These are phyloP conservation scores for Podila horticola DNA, from an alignment of 192 early-diverging fungal genomes.

Conservation along the genomic window DNA sequence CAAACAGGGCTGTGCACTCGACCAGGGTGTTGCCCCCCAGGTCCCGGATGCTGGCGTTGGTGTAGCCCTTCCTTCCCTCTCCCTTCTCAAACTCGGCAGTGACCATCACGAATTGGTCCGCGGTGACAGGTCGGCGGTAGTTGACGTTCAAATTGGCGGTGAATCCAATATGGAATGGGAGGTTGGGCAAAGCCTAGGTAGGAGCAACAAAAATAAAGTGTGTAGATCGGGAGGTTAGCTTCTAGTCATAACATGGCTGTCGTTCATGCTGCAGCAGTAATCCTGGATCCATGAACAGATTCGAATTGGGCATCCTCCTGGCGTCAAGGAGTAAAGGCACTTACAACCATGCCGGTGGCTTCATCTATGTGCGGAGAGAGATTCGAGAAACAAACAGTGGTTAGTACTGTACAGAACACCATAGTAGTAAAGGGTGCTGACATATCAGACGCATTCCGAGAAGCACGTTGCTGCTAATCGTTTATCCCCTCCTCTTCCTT, in stretches of 20 bases:
- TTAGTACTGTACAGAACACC: too few species aligned
- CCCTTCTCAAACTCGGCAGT: conserved; percentile 62
- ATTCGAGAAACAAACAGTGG: not conserved
- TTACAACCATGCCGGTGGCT: conserved; percentile 48
- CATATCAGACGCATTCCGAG: too few species aligned
- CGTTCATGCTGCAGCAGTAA: too few species aligned
- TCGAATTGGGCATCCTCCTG: not conserved
- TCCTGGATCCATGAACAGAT: too few species aligned
- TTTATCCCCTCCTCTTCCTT: too few species aligned
- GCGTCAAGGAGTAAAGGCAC: not conserved
- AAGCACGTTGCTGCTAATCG: too few species aligned
- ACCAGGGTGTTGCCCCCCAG: conserved; percentile 29
- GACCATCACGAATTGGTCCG: conserved; percentile 71
- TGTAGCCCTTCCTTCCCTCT: conserved; percentile 78
- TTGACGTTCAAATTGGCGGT: conserved; percentile 82
- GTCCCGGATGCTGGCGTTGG: conserved; percentile 31
- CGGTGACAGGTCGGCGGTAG: conserved; percentile 73
- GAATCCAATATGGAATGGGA: conserved; percentile 76
- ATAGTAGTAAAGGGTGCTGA: too few species aligned
- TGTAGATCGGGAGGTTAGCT: not conserved
- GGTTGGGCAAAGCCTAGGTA: conserved; percentile 55
- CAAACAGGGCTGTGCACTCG: conserved; percentile 36
- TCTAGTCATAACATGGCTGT: too few species aligned
- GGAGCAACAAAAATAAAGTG: not conserved
- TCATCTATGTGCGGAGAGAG: conserved; percentile 24